Percentiles rank a stretch among this genome's conserved stretches.
phyloP scores from a whole-genome alignment of 1,284 basidiomycete species.

The Ceratobasidium sp. region DNA sequence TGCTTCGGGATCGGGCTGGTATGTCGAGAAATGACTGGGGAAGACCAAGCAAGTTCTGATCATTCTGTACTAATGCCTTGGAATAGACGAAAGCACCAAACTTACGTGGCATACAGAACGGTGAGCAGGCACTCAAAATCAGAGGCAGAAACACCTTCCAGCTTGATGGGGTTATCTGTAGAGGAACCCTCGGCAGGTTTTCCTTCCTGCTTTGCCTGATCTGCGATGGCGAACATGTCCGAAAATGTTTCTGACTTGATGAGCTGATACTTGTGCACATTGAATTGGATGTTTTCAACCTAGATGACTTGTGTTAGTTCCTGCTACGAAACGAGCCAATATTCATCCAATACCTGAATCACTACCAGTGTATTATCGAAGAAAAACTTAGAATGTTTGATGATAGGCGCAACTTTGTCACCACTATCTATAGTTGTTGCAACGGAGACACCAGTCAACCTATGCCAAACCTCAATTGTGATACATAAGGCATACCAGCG shows the following conservation, averaged over 20 bases:
- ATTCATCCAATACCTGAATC: slow-evolving; percentile 22
- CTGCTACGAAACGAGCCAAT: too few relatives aligned
- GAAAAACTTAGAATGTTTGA: slow-evolving; percentile 11
- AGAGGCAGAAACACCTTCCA: neutral
- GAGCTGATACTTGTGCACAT: neutral
- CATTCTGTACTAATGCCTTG: too few relatives aligned
- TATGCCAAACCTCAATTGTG: too few relatives aligned
- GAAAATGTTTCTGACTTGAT: neutral
- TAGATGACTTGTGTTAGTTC: too few relatives aligned
- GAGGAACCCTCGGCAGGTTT: neutral
- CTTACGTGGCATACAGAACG: neutral
- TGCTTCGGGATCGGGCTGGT: neutral
- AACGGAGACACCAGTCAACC: too few relatives aligned
- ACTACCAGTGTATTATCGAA: neutral
- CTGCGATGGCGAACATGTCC: neutral
- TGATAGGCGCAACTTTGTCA: neutral
- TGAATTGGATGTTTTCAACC: neutral
- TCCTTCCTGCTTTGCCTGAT: neutral
- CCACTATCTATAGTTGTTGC: too few relatives aligned
- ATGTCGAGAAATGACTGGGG: neutral
- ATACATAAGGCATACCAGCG: too few relatives aligned
- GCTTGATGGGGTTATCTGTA: neutral
- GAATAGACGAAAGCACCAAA: too few relatives aligned
- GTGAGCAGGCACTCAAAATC: neutral
- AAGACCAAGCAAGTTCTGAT: neutral